These are phyloP conservation scores for Haematococcus sp. DNA, from an alignment of 139 green algal genomes.

Conservation along the genomic window DNA sequence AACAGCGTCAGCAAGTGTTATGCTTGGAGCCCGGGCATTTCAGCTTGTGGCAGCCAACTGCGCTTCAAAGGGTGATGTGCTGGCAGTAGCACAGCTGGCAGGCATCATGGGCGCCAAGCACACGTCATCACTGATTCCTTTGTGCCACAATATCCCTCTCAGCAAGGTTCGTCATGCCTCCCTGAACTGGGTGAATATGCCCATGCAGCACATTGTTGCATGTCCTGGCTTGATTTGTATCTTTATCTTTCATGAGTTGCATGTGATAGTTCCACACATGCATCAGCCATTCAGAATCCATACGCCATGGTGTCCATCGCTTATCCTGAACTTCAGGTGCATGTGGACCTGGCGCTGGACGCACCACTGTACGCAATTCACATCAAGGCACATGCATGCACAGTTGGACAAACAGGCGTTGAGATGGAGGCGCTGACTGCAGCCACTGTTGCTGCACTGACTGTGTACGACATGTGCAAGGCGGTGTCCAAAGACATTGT, in stretches of 20 bases:
- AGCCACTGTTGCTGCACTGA: constrained; percentile 77
- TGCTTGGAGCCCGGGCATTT: constrained; percentile 65
- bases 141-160: constrained; percentile 85
- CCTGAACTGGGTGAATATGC: too few species aligned
- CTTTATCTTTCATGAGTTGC: too few species aligned
- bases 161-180: constrained; percentile 47
- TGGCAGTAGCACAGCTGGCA: constrained; percentile 81
- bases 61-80: constrained; percentile 87
- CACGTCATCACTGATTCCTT: constrained; percentile 80
- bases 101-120: constrained; percentile 93
- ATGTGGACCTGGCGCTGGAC: constrained; percentile 68
- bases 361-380: constrained; percentile 36
- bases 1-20: constrained; percentile 62
- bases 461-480: constrained; percentile 99
- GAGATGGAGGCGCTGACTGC: constrained; percentile 98
- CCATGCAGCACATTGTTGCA: too few species aligned
- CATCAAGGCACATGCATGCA: constrained; percentile 53
- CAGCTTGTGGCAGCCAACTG: constrained; percentile 63
- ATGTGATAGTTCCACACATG: too few species aligned
- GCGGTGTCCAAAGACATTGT: constrained; percentile 72
- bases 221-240: too few species aligned
- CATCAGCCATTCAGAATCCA: too few species aligned
- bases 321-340: constrained; percentile 35
- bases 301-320: neutral
- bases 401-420: constrained; percentile 77